A percentile compares a stretch with the other conserved stretches of the same genome.
Evolutionary conservation across 257 asterid genomes (phyloP).

Genomic region (Capsicum baccatum): DNA sequence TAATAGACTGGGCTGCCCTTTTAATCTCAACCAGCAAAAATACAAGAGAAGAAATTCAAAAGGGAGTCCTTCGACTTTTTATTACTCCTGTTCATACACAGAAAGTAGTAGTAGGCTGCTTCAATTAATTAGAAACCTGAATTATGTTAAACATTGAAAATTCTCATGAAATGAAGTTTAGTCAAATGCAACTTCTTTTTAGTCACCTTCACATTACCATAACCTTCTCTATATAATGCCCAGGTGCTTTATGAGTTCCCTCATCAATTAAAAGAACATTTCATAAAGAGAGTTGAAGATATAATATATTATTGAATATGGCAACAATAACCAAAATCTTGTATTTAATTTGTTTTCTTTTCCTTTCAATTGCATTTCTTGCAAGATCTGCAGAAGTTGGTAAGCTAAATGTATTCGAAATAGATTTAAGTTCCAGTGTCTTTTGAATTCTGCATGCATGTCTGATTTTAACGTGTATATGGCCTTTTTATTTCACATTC

Average conservation of each 20-base stretch:
- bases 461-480: background rate
- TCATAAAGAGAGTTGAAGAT: background rate
- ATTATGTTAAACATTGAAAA: background rate
- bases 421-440: too few species aligned
- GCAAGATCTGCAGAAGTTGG: constrained; percentile 60
- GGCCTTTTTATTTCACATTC: too few species aligned
- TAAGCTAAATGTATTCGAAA: background rate
- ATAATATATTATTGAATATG: background rate
- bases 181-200: constrained; percentile 6
- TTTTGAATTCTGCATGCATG: background rate
- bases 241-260: background rate
- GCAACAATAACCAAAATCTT: background rate
- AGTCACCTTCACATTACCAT: background rate
- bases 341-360: background rate
- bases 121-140: background rate
- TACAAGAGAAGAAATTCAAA: background rate
- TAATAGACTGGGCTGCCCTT: background rate
- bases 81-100: background rate
- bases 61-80: background rate
- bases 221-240: background rate
- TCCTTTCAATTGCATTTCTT: constrained; percentile 29
- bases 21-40: background rate
- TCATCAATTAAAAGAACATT: background rate
- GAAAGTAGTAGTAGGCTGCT: background rate
- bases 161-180: background rate